A percentile compares a stretch with the other conserved stretches of the same genome.
phyloP scores from a whole-genome alignment of 768 basidiomycete species.

The Boletus rubescentipes region DNA sequence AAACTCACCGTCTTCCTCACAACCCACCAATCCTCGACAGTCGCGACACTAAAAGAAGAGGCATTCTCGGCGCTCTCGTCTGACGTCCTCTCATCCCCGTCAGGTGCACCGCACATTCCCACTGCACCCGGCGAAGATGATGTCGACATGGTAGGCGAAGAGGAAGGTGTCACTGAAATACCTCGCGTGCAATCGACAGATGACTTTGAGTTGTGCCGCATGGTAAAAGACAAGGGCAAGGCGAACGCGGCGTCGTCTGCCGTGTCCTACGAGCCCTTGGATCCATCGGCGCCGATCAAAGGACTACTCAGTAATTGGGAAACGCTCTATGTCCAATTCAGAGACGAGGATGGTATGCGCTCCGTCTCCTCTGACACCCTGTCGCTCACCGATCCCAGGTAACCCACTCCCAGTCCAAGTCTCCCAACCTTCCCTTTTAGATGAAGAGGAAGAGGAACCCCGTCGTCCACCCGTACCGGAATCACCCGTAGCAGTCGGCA shows the following conservation, averaged over 20 bases:
- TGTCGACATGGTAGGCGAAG: constrained; percentile 21
- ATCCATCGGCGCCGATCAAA: constrained; percentile 43
- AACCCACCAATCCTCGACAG: constrained; percentile 49
- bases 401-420: constrained; percentile 58
- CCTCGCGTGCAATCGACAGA: constrained; percentile 36
- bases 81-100: constrained; percentile 36
- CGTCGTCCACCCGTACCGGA: constrained; percentile 34
- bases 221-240: constrained; percentile 49
- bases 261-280: constrained; percentile 48
- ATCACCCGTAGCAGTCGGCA: constrained; percentile 26
- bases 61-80: constrained; percentile 60
- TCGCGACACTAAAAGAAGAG: constrained; percentile 62
- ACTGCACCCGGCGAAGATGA: constrained; percentile 31
- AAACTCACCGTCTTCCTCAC: constrained; percentile 65
- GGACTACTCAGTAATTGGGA: constrained; percentile 65
- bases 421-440: constrained; percentile 54
- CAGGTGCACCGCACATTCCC: constrained; percentile 29
- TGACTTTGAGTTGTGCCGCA: constrained; percentile 67
- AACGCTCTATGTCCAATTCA: constrained; percentile 64
- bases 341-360: constrained; percentile 52
- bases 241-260: constrained; percentile 34
- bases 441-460: constrained; percentile 57
- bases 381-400: constrained; percentile 38
- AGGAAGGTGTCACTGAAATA: constrained; percentile 20
- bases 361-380: background rate